These are phyloP conservation scores for Capronia coronata DNA, from an alignment of 2,329 filamentous ascomycete species.

Conservation along the genomic window DNA sequence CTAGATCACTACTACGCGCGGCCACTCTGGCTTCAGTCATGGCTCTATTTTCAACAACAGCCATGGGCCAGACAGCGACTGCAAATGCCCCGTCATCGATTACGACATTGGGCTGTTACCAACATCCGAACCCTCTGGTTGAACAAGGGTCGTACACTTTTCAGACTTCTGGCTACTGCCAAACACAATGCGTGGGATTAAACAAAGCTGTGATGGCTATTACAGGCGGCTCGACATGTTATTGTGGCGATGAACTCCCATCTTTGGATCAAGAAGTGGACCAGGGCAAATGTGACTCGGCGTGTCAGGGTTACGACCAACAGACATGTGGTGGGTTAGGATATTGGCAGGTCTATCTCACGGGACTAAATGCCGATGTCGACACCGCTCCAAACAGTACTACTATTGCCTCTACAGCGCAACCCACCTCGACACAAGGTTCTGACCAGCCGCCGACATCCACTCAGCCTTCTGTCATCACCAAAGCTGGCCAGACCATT, in stretches of 20 bases:
- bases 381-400: slow-evolving; percentile 28
- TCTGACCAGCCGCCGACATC: slow-evolving; percentile 33
- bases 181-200: slow-evolving; percentile 44
- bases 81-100: slow-evolving; percentile 17
- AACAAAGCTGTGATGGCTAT: slow-evolving; percentile 57
- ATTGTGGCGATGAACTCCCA: slow-evolving; percentile 66
- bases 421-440: slow-evolving; percentile 31
- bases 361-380: slow-evolving; percentile 42
- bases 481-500: slow-evolving; percentile 32
- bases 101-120: slow-evolving; percentile 39
- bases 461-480: slow-evolving; percentile 19
- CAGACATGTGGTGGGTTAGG: slow-evolving; percentile 63
- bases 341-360: slow-evolving; percentile 48
- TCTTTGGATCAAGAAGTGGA: slow-evolving; percentile 48
- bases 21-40: slow-evolving; percentile 15
- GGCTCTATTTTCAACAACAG: slow-evolving; percentile 12
- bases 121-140: slow-evolving; percentile 41
- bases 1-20: slow-evolving; percentile 15
- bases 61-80: slow-evolving; percentile 20
- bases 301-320: slow-evolving; percentile 57
- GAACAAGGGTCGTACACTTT: slow-evolving; percentile 46
- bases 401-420: slow-evolving; percentile 41
- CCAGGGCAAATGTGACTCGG: slow-evolving; percentile 56
- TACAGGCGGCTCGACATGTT: slow-evolving; percentile 58
- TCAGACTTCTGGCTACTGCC: slow-evolving; percentile 52